Percentiles rank a stretch among this genome's conserved stretches.
Conservation (phyloP, 352 stramenopile genomes). For the Pelagophyceae sp. region DNA sequence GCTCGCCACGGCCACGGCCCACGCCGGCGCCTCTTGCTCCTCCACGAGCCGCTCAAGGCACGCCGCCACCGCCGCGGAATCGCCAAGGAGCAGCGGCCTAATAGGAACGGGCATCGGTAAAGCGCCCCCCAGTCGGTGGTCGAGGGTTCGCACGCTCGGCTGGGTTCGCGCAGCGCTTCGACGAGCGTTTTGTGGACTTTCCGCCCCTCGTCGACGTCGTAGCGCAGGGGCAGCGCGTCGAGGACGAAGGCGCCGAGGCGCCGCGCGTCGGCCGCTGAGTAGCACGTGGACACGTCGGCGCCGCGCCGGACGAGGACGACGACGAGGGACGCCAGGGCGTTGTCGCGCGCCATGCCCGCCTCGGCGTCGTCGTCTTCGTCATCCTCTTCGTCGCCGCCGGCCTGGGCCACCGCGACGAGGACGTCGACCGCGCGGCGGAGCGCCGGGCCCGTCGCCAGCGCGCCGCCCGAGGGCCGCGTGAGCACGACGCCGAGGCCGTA, state of each 20-base stretch:
- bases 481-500: not conserved
- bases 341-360: not conserved
- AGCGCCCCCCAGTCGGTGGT: not conserved
- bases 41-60: not conserved
- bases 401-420: not conserved
- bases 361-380: not conserved
- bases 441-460: too few relatives aligned
- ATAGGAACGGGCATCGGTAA: not conserved
- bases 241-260: not conserved
- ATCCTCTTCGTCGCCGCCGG: not conserved
- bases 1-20: not conserved
- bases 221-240: not conserved
- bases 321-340: not conserved
- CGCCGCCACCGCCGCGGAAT: not conserved
- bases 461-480: not conserved
- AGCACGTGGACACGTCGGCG: not conserved
- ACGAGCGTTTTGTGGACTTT: not conserved
- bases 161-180: not conserved
- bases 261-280: not conserved
- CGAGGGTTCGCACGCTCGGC: too few relatives aligned
- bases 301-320: not conserved
- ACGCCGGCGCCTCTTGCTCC: not conserved
- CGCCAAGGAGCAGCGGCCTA: not conserved
- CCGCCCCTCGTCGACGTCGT: not conserved
- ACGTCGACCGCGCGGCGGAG: not conserved